Evolutionary conservation across 306 rosid species (phyloP), one percentile per base, ranked within the genome.

Genomic region (Senna siamea): DNA sequence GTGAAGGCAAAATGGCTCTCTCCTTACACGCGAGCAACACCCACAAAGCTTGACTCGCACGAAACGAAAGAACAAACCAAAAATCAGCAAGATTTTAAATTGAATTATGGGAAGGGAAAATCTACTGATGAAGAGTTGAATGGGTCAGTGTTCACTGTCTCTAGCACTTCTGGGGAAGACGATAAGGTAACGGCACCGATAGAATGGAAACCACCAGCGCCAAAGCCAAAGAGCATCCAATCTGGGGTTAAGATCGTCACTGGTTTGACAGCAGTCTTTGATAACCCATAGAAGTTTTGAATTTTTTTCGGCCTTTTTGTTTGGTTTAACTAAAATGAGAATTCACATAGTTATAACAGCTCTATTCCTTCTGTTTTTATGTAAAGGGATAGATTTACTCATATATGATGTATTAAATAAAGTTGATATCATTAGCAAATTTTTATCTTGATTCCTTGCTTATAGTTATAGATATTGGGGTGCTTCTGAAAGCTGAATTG

Each of bases 1-100:
- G 80, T 89, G 32, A 81, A 46, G 69, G 87, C 90, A 30, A 92
- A 92, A 79, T 92, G 97, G 97, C 79, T 92, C 56, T 85, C 93
- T 66, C 80, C 90, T 9, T 80, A 83, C 79, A 53, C 76, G 4
- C 76, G 92, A 50, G 47, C 65, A 17, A 41, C 53, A 20, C 52
- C 74, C 34, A 8, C 79, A 0, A 14, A 30, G 11, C 65, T 10
- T 38, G 61, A 62, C 37, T 72, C 74, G 7, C 65, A 50, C 18
- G 80, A 44, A 23, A 48, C 57, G 14, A 30, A 54, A 9, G 79
- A 72, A 32, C 19, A 34, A 19, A 28, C 57, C 0, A 53, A 75
- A 50, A 32, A 67, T 14, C 37, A 52, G 2, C 70, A 28, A 13
- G 79, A 78, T 23, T 64, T 22, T 19, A 47, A 22, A 23, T 75